Evolutionary conservation across 176 grass and related monocot genomes (phyloP).

Genomic region (Microstegium vimineum): DNA sequence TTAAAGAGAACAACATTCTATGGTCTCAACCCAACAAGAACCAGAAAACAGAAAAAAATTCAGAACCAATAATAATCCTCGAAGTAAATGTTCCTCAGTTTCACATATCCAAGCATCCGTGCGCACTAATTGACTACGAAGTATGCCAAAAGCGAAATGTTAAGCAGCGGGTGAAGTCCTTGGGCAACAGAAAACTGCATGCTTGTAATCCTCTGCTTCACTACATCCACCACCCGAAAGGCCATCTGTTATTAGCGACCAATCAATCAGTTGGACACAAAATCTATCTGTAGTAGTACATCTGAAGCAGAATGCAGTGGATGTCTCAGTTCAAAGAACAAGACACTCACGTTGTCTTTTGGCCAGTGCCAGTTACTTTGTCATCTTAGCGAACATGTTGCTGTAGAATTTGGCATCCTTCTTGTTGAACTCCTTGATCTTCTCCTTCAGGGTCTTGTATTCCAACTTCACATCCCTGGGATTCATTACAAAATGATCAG

Average conservation of each 20-base stretch:
- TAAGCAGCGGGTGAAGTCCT: not conserved
- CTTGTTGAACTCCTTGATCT: slow-evolving; percentile 83
- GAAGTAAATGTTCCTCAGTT: slow-evolving; percentile 3
- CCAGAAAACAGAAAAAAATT: not conserved
- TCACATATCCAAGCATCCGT: not conserved
- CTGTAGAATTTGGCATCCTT: slow-evolving; percentile 93
- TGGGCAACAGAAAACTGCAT: not conserved
- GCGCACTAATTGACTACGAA: not conserved
- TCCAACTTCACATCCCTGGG: slow-evolving; percentile 79
- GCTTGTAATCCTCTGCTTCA: not conserved
- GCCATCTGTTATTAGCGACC: too few species aligned
- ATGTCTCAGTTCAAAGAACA: not conserved
- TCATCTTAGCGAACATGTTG: slow-evolving; percentile 87
- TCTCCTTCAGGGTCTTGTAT: slow-evolving; percentile 83
- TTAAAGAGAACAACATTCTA: not conserved
- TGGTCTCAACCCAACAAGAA: not conserved
- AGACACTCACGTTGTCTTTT: slow-evolving; percentile 42
- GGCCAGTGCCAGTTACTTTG: slow-evolving; percentile 37
- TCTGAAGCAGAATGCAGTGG: not conserved
- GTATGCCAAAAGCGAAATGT: not conserved
- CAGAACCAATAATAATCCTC: not conserved
- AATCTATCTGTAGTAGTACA: not conserved
- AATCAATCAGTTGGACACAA: too few species aligned
- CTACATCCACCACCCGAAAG: not conserved
- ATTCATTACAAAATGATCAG: not conserved